A percentile compares a stretch with the other conserved stretches of the same genome.
These are phyloP conservation scores for Tricholoma matsutake DNA, from an alignment of 768 basidiomycete species.

Conservation along the genomic window DNA sequence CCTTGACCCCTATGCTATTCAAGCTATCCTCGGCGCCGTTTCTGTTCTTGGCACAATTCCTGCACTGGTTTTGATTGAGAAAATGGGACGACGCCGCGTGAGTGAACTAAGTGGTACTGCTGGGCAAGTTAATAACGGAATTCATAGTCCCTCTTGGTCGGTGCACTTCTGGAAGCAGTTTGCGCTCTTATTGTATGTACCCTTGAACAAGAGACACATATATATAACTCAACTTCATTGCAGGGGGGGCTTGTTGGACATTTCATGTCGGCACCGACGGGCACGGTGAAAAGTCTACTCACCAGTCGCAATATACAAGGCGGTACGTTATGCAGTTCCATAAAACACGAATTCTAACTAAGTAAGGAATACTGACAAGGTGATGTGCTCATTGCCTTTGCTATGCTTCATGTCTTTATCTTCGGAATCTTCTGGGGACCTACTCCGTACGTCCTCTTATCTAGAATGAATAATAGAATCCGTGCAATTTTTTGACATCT, in stretches of 20 bases:
- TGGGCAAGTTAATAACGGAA: background rate
- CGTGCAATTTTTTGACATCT: background rate
- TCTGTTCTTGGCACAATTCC: slow-evolving; percentile 72
- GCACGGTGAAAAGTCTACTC: slow-evolving; percentile 44
- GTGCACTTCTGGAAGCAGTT: slow-evolving; percentile 55
- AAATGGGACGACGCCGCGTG: slow-evolving; percentile 69
- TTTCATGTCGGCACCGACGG: slow-evolving; percentile 54
- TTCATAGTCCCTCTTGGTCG: slow-evolving; percentile 60
- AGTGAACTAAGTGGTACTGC: slow-evolving; percentile 8
- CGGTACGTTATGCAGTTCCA: slow-evolving; percentile 22
- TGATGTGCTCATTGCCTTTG: slow-evolving; percentile 69
- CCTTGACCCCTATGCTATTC: slow-evolving; percentile 72
- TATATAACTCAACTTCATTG: background rate
- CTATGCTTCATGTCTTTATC: slow-evolving; percentile 70
- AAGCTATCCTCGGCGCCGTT: slow-evolving; percentile 68
- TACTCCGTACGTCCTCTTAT: slow-evolving; percentile 42
- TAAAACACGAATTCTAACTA: background rate
- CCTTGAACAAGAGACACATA: background rate
- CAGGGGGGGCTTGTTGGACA: slow-evolving; percentile 73
- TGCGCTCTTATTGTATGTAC: slow-evolving; percentile 58
- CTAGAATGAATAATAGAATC: background rate
- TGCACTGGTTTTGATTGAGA: slow-evolving; percentile 68
- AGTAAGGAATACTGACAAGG: slow-evolving; percentile 31
- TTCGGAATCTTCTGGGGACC: slow-evolving; percentile 79
- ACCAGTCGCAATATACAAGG: slow-evolving; percentile 57